Evolutionary conservation across 306 rosid species (phyloP).

Genomic region (Quercus engelmannii): DNA sequence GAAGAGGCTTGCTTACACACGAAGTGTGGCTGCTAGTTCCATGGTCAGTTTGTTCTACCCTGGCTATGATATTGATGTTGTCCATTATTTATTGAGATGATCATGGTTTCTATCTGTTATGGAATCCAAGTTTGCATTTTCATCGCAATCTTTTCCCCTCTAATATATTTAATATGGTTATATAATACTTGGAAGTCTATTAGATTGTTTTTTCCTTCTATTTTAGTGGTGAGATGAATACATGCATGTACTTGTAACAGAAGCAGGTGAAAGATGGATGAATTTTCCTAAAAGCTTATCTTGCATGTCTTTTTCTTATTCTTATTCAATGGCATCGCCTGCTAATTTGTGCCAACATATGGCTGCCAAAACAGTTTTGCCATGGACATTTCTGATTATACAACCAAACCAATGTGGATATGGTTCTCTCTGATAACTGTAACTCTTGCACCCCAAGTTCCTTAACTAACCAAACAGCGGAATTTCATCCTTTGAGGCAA

Average conservation of each 20-base stretch:
- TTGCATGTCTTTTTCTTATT: background rate
- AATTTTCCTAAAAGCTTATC: background rate
- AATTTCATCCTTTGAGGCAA: background rate
- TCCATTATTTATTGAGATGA: background rate
- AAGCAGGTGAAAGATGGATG: background rate
- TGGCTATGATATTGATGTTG: background rate
- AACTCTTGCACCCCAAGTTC: too few species aligned
- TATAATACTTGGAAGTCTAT: background rate
- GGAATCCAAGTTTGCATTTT: background rate
- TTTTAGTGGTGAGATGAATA: background rate
- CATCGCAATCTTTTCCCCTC: background rate
- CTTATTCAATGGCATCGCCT: background rate
- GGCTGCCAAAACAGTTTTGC: background rate
- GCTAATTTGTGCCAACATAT: background rate
- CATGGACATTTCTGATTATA: background rate
- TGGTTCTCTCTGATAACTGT: background rate
- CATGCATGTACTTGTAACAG: background rate
- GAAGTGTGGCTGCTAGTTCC: constrained; percentile 96
- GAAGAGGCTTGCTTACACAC: constrained; percentile 84
- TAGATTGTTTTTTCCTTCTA: background rate
- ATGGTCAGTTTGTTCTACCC: constrained; percentile 58
- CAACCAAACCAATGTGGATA: background rate
- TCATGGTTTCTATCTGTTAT: background rate
- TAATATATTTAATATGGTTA: background rate
- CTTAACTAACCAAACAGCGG: background rate